Percentiles rank a stretch among this genome's conserved stretches.
Conservation (phyloP, 2,329 filamentous ascomycete species). For the Penicillium brasilianum region DNA sequence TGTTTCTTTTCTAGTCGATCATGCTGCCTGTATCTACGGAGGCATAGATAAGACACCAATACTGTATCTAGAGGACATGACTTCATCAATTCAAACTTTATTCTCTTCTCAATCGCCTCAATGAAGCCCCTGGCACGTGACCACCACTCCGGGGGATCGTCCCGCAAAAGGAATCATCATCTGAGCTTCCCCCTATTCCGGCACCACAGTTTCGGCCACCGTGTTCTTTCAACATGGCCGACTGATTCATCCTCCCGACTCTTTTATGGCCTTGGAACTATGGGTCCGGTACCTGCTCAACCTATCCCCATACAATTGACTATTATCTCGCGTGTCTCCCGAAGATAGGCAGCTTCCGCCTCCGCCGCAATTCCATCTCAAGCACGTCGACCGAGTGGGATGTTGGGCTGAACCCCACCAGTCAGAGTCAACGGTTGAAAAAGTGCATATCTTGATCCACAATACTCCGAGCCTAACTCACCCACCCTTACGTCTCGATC, state of each 20-base stretch:
- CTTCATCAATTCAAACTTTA: not conserved
- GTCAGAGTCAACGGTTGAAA: conserved; percentile 20
- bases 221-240: conserved; percentile 30
- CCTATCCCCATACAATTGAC: conserved; percentile 2
- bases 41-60: not conserved
- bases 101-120: not conserved
- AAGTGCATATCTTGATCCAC: conserved; percentile 15
- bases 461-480: conserved; percentile 5
- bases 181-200: conserved; percentile 29
- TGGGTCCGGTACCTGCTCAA: conserved; percentile 5
- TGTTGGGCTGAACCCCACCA: conserved; percentile 24
- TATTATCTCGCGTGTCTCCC: not conserved
- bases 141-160: conserved; percentile 22
- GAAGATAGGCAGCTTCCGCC: not conserved
- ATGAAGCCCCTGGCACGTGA: conserved; percentile 23
- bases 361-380: conserved; percentile 2
- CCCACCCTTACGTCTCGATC: not conserved
- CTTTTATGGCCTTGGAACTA: not conserved
- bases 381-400: conserved; percentile 8
- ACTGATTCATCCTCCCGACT: not conserved
- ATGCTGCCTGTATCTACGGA: not conserved
- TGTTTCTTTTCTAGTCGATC: too few species aligned
- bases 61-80: not conserved
- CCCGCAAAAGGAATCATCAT: conserved; percentile 17
- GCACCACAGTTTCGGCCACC: conserved; percentile 29